Evolutionary conservation across 1,284 basidiomycete species (phyloP).

Genomic region (Puccinia hordei): DNA sequence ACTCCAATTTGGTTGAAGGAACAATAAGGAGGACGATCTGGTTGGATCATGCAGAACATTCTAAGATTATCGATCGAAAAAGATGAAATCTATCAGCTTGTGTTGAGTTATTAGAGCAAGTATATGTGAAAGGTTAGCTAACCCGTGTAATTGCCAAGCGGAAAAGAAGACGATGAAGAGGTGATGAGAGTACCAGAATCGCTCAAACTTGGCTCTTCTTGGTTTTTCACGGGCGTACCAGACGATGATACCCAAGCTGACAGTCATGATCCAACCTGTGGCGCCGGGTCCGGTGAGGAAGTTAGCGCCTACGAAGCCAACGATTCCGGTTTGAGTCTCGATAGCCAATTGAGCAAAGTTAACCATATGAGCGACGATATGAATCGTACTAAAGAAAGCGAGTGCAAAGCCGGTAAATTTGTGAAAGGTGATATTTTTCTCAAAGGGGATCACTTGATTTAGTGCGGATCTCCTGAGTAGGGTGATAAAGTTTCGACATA

Average conservation of each 20-base stretch:
- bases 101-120: background rate
- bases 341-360: slow-evolving; percentile 65
- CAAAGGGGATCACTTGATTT: slow-evolving; percentile 73
- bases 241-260: slow-evolving; percentile 72
- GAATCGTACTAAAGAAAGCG: slow-evolving; percentile 71
- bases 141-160: slow-evolving; percentile 76
- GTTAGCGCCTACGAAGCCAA: slow-evolving; percentile 73
- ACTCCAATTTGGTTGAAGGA: slow-evolving; percentile 80
- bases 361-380: slow-evolving; percentile 75
- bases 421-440: slow-evolving; percentile 62
- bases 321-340: slow-evolving; percentile 64
- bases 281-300: slow-evolving; percentile 74
- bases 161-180: slow-evolving; percentile 86
- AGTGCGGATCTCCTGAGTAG: slow-evolving; percentile 76
- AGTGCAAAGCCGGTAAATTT: slow-evolving; percentile 85
- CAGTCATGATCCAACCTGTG: slow-evolving; percentile 90
- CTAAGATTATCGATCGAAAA: slow-evolving; percentile 61
- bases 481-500: slow-evolving; percentile 87
- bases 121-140: background rate
- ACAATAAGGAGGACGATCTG: slow-evolving; percentile 81
- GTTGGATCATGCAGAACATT: slow-evolving; percentile 90
- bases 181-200: slow-evolving; percentile 73
- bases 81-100: slow-evolving; percentile 7
- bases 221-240: slow-evolving; percentile 78
- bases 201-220: slow-evolving; percentile 72